Base-by-base conservation (phyloP, 352 stramenopile genomes). In the Globisporangium nodosum region DNA sequence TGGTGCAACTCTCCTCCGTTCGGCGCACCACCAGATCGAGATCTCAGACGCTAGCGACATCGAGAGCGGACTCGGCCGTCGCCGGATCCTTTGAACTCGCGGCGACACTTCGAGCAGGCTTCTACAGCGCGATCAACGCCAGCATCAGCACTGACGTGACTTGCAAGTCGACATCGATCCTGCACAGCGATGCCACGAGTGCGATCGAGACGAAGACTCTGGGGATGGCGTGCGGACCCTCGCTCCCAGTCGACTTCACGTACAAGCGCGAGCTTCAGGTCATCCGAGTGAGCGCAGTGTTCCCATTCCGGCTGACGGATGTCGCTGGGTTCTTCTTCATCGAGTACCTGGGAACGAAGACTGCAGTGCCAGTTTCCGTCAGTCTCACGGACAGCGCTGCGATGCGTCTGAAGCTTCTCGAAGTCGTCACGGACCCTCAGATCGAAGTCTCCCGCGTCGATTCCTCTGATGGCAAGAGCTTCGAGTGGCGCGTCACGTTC, bases 401-500 rank as follows among this genome's bases (percentile, higher is more conserved):
- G 18, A 65, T 65, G 59, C 59, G 37, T 7, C 24, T 48, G 35
- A 58, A 54, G 30, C 52, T 65, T 11, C 39, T 65, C 0, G 58
- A 61, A n/a, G 39, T 69, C 24, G n/a, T 61, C 7, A 9, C 52
- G 1, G 58, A 54, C 20, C 18, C 58, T n/a, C 45, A 37, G 5
- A 47, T 69, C 11, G 47, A 65, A 40, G 52, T 65, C 9, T 62
- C 63, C 16, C 58, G 52, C n/a, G 11, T 45, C 12, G 58, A 61
- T 18, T 52, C 51, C 8, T 18, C 11, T 18, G 47, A 40, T 8
- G 53, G 56, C 7, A 42, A 52, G 11, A 49, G 50, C n/a, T 69
- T 69, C 20, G 51, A 62, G 53, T 69, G 63, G 63, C 51, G 46
- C 5, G 49, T 69, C 18, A 69, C 63, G 13, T 69, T 69, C 39